Evolutionary conservation across 495 filamentous ascomycete genomes (phyloP).

Genomic region (Jackrogersella minutella): DNA sequence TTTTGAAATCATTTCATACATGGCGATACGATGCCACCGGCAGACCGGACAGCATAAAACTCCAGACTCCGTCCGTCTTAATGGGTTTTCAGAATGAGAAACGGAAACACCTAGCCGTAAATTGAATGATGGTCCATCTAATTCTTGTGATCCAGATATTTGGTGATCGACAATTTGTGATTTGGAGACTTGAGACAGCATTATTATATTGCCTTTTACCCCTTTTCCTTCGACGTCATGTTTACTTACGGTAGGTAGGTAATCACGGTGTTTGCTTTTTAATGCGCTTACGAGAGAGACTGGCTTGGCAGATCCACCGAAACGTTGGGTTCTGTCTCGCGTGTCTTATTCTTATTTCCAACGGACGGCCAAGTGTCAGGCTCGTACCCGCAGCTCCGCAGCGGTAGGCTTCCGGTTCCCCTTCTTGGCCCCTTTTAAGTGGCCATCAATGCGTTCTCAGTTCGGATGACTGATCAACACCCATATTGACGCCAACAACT

Average conservation of each 20-base stretch:
- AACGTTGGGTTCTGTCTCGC: not conserved
- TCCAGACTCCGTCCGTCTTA: conserved; percentile 21
- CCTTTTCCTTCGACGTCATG: conserved; percentile 7
- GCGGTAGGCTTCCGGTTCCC: not conserved
- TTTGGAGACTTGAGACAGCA: conserved; percentile 22
- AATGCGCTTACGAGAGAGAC: not conserved
- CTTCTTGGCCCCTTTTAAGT: not conserved
- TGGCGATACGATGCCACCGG: conserved; percentile 4
- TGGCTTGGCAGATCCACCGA: not conserved
- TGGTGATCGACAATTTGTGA: conserved; percentile 11
- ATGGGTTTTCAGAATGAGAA: not conserved
- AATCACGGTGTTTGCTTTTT: not conserved
- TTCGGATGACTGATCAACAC: conserved; percentile 1
- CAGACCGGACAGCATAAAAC: conserved; percentile 11
- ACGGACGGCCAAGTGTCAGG: conserved; percentile 19
- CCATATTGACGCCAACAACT: conserved; percentile 7
- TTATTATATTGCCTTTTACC: conserved; percentile 1
- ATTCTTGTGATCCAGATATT: no score
- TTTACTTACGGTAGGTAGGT: not conserved
- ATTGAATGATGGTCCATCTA: no score
- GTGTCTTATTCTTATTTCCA: conserved; percentile 9
- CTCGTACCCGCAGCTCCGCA: conserved; percentile 24
- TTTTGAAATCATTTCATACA: conserved; percentile 1
- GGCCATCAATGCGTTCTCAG: not conserved
- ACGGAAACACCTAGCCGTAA: conserved; percentile 14